Base-by-base conservation (phyloP, 2,329 filamentous ascomycete genomes). In the Teratosphaeria zuluensis region DNA sequence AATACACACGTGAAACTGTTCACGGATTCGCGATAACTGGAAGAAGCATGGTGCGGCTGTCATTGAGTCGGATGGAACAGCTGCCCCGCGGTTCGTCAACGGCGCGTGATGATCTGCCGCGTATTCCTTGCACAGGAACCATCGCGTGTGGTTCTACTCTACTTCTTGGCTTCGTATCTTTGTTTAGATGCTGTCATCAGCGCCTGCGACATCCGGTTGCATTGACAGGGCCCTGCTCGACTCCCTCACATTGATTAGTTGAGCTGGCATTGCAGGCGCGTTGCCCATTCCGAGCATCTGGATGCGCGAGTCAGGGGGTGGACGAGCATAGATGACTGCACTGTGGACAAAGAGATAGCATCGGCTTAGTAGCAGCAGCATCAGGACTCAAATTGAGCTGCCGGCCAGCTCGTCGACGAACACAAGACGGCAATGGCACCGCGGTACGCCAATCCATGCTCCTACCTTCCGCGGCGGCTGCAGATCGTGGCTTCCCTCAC, bases 381-480 rank as follows among this genome's bases (percentile, higher is more conserved):
- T 4, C 48, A 51, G 19, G 3, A 19, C n/a, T n/a, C 48, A 51
- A 1, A 21, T 12, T 28, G n/a, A 21, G 48, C 48, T 52, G 48
- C 51, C 6, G 51, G 51, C 24, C 21, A 53, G 51, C 51, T n/a
- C 51, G 24, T 8, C 33, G 51, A 19, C 7, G 3, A 6, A 8
- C n/a, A 48, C 16, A 21, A 5, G 16, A 8, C 42, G 31, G 61
- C 51, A 4, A 69, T 69, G 67, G 58, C 63, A n/a, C 57, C 54
- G 28, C 24, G 59, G 11, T 16, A 55, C 31, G 16, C 58, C 32
- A 73, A 73, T 56, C 71, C 71, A 38, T 73, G 70, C 62, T 68
- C 69, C 24, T 68, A 68, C 58, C 76, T 76, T 12, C 77, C 77
- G n/a, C 75, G 75, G 55, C 72, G 78, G 31, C 75, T 79, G 60